A percentile compares a stretch with the other conserved stretches of the same genome.
Evolutionary conservation across 1,284 basidiomycete species (phyloP).

Genomic region (Cystobasidium slooffiae): DNA sequence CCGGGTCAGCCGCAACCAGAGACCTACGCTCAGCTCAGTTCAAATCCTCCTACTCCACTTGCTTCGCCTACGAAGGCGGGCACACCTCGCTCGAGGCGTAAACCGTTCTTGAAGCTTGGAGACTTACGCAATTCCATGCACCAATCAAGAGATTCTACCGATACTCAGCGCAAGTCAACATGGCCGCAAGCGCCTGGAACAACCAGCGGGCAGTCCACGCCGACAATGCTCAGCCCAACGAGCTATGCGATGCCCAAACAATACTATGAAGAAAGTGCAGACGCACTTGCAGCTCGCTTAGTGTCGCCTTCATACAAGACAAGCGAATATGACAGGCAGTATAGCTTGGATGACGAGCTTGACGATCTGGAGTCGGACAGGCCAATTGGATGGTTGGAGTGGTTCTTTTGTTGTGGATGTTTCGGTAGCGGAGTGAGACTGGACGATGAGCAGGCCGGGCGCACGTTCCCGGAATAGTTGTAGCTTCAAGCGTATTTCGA

Average conservation of each 20-base stretch:
- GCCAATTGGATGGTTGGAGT: slow-evolving; percentile 31
- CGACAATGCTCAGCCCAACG: slow-evolving; percentile 25
- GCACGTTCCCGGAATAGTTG: slow-evolving; percentile 35
- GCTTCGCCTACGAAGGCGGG: slow-evolving; percentile 23
- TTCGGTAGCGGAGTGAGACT: slow-evolving; percentile 13
- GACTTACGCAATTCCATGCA: slow-evolving; percentile 13
- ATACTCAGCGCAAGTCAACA: neutral
- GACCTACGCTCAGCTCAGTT: slow-evolving; percentile 22
- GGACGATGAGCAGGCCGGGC: slow-evolving; percentile 38
- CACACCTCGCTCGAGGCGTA: neutral
- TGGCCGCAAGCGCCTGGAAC: neutral
- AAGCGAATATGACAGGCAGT: slow-evolving; percentile 4
- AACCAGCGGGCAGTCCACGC: neutral
- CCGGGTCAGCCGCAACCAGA: neutral
- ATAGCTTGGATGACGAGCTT: slow-evolving; percentile 26
- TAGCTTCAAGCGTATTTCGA: too few species aligned
- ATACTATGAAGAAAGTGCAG: slow-evolving; percentile 1
- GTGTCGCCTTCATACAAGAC: slow-evolving; percentile 17
- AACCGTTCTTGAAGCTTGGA: slow-evolving; percentile 5
- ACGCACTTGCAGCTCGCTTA: slow-evolving; percentile 2
- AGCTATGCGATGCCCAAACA: slow-evolving; percentile 1
- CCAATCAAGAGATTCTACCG: slow-evolving; percentile 2
- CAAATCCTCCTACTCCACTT: slow-evolving; percentile 21
- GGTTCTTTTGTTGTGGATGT: slow-evolving; percentile 39
- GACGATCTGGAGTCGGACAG: neutral